These are phyloP conservation scores for Macrolepiota albuminosa DNA, from an alignment of 768 basidiomycete genomes.

Conservation along the genomic window DNA sequence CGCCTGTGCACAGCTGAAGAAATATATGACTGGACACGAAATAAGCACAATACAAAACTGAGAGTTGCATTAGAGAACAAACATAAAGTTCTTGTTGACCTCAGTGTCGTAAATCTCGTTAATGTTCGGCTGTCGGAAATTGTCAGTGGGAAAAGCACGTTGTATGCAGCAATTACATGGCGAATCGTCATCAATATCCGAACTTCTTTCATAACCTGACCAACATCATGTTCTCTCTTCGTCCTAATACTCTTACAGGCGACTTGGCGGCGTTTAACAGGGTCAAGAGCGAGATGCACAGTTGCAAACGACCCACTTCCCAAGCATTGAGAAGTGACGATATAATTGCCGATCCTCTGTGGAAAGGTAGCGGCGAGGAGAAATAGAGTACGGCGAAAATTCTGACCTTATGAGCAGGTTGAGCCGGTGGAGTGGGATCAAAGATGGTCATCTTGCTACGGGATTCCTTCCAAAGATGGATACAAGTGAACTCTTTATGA, in stretches of 20 bases:
- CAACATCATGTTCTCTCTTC: conserved; percentile 53
- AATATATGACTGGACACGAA: conserved; percentile 60
- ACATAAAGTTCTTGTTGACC: conserved; percentile 58
- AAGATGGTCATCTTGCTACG: conserved; percentile 51
- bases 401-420: conserved; percentile 49
- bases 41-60: background rate
- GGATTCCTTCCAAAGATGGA: conserved; percentile 50
- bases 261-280: conserved; percentile 59
- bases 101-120: conserved; percentile 73
- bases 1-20: conserved; percentile 80
- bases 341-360: conserved; percentile 57
- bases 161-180: conserved; percentile 45
- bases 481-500: conserved; percentile 58
- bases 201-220: conserved; percentile 73
- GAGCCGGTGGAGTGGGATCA: conserved; percentile 56
- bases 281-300: conserved; percentile 74
- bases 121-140: conserved; percentile 62
- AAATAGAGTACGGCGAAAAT: background rate
- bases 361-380: background rate
- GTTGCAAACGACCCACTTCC: conserved; percentile 81
- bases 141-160: background rate
- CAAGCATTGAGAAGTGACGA: conserved; percentile 74
- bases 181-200: conserved; percentile 64
- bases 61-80: conserved; percentile 10
- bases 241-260: conserved; percentile 80